These are phyloP conservation scores for Hansfordia pulvinata DNA, from an alignment of 2,329 filamentous ascomycete genomes.

Conservation along the genomic window DNA sequence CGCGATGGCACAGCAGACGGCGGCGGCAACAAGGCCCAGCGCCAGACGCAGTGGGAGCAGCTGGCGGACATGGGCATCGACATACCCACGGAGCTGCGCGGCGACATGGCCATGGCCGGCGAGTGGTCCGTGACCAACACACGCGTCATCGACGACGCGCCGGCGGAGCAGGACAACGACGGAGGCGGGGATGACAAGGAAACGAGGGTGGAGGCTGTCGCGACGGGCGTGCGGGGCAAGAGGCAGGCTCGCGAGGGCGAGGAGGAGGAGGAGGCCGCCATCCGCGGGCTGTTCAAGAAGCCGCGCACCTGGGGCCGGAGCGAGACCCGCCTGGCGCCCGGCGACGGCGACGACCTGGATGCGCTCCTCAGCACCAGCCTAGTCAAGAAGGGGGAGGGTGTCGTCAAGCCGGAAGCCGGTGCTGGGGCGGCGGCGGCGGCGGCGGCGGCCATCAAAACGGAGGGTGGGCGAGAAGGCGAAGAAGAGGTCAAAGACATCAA, in stretches of 20 bases:
- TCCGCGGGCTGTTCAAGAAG: slow-evolving; percentile 47
- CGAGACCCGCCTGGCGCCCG: slow-evolving; percentile 35
- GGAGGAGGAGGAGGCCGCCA: slow-evolving; percentile 44
- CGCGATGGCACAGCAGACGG: slow-evolving; percentile 14
- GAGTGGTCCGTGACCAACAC: slow-evolving; percentile 71
- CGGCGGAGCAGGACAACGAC: slow-evolving; percentile 19
- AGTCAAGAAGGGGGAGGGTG: slow-evolving; percentile 15
- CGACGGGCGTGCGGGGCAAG: slow-evolving; percentile 48
- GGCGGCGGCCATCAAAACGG: no score
- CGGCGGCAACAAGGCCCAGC: slow-evolving; percentile 45
- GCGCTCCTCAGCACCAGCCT: slow-evolving; percentile 34
- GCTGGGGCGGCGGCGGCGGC: no score
- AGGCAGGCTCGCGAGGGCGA: slow-evolving; percentile 22
- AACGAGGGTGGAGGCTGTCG: slow-evolving; percentile 29
- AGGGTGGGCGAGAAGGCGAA: slow-evolving; percentile 11
- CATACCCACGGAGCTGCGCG: slow-evolving; percentile 64
- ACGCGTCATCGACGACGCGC: slow-evolving; percentile 35
- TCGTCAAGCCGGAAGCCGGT: slow-evolving; percentile 9
- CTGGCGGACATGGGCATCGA: slow-evolving; percentile 76
- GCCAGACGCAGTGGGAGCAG: slow-evolving; percentile 77
- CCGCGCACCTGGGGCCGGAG: slow-evolving; percentile 38
- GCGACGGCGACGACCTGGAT: slow-evolving; percentile 45
- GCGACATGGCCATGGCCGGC: slow-evolving; percentile 75
- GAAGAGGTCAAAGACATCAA: slow-evolving; percentile 6
- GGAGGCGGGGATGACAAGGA: slow-evolving; percentile 26